A percentile compares a stretch with the other conserved stretches of the same genome.
Evolutionary conservation across 768 basidiomycete species (phyloP).

Genomic region (Sporobolomyces phaffii): DNA sequence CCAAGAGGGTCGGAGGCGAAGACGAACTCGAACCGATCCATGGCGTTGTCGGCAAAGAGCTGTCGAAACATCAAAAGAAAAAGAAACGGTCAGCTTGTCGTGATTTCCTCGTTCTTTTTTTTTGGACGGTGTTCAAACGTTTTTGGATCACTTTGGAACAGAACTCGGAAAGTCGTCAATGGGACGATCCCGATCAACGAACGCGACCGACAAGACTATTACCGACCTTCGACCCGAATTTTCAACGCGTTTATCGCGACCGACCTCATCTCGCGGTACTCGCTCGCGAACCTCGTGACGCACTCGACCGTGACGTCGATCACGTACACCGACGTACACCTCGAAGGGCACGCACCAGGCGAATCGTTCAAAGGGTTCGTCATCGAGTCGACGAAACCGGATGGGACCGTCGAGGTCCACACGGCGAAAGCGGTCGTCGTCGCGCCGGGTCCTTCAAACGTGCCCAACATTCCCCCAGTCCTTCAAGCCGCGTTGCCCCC

Average conservation of each 20-base stretch:
- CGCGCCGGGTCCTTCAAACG: slow-evolving; percentile 38
- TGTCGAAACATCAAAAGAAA: slow-evolving; percentile 40
- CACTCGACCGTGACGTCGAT: slow-evolving; percentile 26
- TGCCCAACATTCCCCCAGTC: slow-evolving; percentile 28
- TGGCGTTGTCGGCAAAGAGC: slow-evolving; percentile 41
- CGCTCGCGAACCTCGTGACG: slow-evolving; percentile 16
- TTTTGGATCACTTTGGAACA: too few species aligned
- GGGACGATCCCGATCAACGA: slow-evolving; percentile 40
- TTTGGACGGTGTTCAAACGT: too few species aligned
- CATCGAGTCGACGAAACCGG: not conserved
- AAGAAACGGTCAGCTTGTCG: slow-evolving; percentile 22
- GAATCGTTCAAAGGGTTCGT: slow-evolving; percentile 12
- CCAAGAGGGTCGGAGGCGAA: slow-evolving; percentile 16
- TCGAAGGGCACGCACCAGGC: slow-evolving; percentile 17
- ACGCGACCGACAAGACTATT: slow-evolving; percentile 41
- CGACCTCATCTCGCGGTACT: slow-evolving; percentile 38
- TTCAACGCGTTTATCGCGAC: slow-evolving; percentile 35
- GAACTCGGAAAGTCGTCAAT: not conserved
- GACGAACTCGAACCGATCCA: slow-evolving; percentile 38
- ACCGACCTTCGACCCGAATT: slow-evolving; percentile 36
- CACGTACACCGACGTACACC: slow-evolving; percentile 14
- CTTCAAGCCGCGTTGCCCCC: not conserved
- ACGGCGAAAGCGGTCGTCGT: slow-evolving; percentile 33
- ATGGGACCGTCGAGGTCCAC: not conserved
- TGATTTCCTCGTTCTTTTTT: not conserved